Evolutionary conservation across 2,329 filamentous ascomycete genomes (phyloP).

Genomic region (Aureobasidium subglaciale): DNA sequence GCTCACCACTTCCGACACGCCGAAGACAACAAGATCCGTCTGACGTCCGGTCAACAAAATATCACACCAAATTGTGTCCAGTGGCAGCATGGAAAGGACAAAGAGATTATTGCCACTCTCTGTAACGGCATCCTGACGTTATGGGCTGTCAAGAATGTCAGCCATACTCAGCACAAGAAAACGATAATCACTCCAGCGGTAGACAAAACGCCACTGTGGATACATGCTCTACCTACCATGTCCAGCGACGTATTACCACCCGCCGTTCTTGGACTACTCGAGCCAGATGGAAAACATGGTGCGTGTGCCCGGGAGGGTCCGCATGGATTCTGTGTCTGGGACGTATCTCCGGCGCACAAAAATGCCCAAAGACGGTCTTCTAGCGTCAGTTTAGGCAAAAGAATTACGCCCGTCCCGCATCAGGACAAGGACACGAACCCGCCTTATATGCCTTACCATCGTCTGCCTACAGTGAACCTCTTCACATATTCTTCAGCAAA

Average conservation of each 20-base stretch:
- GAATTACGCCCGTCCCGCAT: constrained; percentile 35
- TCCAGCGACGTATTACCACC: constrained; percentile 15
- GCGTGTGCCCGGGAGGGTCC: constrained; percentile 25
- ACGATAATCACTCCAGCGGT: constrained; percentile 41
- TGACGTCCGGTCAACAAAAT: constrained; percentile 49
- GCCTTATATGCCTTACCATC: constrained; percentile 93
- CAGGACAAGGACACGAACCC: constrained; percentile 87
- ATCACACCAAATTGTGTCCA: constrained; percentile 55
- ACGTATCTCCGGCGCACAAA: background rate
- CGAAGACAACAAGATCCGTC: constrained; percentile 65
- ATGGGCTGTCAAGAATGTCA: constrained; percentile 52
- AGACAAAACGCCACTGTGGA: constrained; percentile 15
- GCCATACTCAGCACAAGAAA: constrained; percentile 34
- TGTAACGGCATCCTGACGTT: constrained; percentile 60
- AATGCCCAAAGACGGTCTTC: background rate
- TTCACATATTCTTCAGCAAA: constrained; percentile 50
- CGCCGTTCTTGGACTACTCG: constrained; percentile 15
- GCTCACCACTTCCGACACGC: constrained; percentile 67
- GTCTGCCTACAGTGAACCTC: constrained; percentile 75
- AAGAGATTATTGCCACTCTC: constrained; percentile 57
- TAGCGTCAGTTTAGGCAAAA: background rate
- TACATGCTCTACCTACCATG: constrained; percentile 17
- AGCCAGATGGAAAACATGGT: constrained; percentile 16
- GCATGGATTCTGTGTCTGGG: constrained; percentile 36
- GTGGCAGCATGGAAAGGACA: constrained; percentile 58